phyloP scores from a whole-genome alignment of 1,284 basidiomycete species.

The Nidula niveotomentosa region DNA sequence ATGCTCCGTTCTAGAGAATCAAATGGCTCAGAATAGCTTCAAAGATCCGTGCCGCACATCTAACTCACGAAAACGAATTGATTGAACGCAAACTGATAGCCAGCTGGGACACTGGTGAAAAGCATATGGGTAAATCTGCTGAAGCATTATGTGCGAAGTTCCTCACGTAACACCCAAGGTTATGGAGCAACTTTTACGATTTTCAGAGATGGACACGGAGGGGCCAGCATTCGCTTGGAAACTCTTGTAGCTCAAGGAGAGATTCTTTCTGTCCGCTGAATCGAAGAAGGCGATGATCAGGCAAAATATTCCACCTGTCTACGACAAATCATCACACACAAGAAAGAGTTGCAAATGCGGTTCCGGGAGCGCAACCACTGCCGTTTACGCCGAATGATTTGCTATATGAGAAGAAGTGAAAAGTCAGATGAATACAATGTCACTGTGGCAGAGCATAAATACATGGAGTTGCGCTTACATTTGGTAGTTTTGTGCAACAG shows the following conservation, averaged over 20 bases:
- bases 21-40: not conserved
- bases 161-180: slow-evolving; percentile 13
- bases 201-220: slow-evolving; percentile 7
- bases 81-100: slow-evolving; percentile 18
- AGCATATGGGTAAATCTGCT: not conserved
- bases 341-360: slow-evolving; percentile 8
- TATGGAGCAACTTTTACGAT: slow-evolving; percentile 15
- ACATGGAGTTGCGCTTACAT: slow-evolving; percentile 4
- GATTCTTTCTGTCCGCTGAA: slow-evolving; percentile 9
- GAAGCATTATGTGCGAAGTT: not conserved
- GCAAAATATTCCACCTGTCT: not conserved
- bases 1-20: slow-evolving; percentile 11
- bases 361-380: slow-evolving; percentile 13
- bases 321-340: slow-evolving; percentile 4
- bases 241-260: slow-evolving; percentile 10
- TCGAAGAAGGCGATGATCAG: too few relatives aligned
- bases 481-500: slow-evolving; percentile 6
- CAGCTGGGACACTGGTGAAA: slow-evolving; percentile 9
- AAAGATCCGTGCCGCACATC: not conserved
- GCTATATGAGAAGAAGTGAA: slow-evolving; percentile 6
- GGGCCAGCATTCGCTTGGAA: slow-evolving; percentile 15
- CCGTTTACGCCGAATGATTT: slow-evolving; percentile 5
- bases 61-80: slow-evolving; percentile 11
- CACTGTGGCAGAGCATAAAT: not conserved
- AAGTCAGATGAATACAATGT: not conserved